phyloP scores from a whole-genome alignment of 768 basidiomycete genomes.

The Pleurotus pulmonarius region DNA sequence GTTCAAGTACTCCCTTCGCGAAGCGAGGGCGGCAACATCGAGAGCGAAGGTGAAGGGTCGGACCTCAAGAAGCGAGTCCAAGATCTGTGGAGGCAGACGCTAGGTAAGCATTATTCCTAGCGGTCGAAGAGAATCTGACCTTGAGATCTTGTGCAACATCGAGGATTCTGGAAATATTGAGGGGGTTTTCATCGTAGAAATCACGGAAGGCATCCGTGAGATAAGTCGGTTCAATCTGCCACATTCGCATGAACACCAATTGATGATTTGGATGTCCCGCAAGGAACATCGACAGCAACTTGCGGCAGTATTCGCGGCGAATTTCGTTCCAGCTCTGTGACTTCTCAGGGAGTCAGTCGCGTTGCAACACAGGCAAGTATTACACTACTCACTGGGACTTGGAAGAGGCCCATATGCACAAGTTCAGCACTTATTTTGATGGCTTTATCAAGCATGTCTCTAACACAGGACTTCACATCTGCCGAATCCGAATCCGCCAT shows the following conservation, averaged over 20 bases:
- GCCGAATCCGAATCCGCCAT: constrained; percentile 66
- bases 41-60: constrained; percentile 87
- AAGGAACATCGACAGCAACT: constrained; percentile 85
- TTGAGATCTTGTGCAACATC: constrained; percentile 96
- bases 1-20: constrained; percentile 89
- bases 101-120: neutral
- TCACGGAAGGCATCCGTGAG: constrained; percentile 86
- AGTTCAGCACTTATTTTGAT: constrained; percentile 92
- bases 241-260: constrained; percentile 94
- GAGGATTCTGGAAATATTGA: constrained; percentile 91
- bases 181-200: constrained; percentile 87
- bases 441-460: constrained; percentile 92
- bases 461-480: constrained; percentile 73
- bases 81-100: constrained; percentile 47
- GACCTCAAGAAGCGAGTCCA: constrained; percentile 89
- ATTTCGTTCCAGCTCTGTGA: constrained; percentile 86
- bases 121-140: constrained; percentile 37
- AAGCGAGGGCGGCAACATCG: constrained; percentile 92
- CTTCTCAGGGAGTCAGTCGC: constrained; percentile 26
- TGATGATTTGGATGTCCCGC: constrained; percentile 93
- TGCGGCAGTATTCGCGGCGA: constrained; percentile 81
- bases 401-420: constrained; percentile 88
- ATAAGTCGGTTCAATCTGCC: constrained; percentile 86
- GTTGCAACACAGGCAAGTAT: neutral
- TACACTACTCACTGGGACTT: constrained; percentile 70